Evolutionary conservation across 2,329 filamentous ascomycete species (phyloP), one percentile per base, ranked within the genome.

Genomic region (Akanthomyces muscarius): DNA sequence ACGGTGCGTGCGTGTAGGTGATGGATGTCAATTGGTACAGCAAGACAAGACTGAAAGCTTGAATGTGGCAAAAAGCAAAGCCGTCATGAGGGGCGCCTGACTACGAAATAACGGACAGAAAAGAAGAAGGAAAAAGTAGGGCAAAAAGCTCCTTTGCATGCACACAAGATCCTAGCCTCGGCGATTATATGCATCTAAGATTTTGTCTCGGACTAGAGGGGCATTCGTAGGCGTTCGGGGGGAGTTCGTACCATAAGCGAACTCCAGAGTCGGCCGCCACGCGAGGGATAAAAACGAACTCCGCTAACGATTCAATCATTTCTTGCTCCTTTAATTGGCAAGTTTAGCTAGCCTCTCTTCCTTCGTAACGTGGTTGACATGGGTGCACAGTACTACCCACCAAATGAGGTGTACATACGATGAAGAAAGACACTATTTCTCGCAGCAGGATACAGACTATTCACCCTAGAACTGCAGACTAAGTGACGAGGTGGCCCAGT

Each of bases 171-270:
- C 18, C 54, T 47, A 47, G 42, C 14, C n/a, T 33, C 25, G 42
- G 54, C 28, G 28, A 57, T 45, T 44, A 44, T 44, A 30, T 36
- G 41, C 42, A 33, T 57, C 42, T 21, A 47, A 47, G 25, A 47
- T 55, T n/a, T 54, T 47, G 41, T 57, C 54, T 57, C 30, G 54
- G 41, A 36, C 54, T 57, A 57, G 52, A 47, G 54, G 25, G 10
- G 25, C 6, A 47, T 4, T 57, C 23, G 54, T 42, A 25, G 14
- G 33, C 33, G 33, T 36, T 36, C 33, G 33, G 33, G 23, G 18
- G 23, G 53, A 14, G 38, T 45, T 56, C 42, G 18, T 33, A 51
- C 33, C 33, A 36, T 21, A 57, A 16, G 41, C 18, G 41, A 36
- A 33, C 25, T 47, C 18, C 25, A 23, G 38, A 23, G 21, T 13